Evolutionary conservation across 495 filamentous ascomycete species (phyloP).

Genomic region (Halenospora varia): DNA sequence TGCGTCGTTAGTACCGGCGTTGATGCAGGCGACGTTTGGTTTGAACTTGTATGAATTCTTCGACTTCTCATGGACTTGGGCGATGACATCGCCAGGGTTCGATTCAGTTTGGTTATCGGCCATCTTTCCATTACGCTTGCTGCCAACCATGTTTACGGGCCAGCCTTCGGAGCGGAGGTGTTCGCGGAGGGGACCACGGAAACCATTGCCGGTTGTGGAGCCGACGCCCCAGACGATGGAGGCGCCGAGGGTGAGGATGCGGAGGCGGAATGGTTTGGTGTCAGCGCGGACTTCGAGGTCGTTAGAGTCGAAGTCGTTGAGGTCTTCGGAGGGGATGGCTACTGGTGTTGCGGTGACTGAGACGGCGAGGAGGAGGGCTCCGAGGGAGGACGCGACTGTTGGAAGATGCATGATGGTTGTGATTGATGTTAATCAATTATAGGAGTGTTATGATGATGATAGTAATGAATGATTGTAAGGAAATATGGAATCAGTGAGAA

Average conservation of each 20-base stretch:
- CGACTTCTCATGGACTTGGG: conserved; percentile 27
- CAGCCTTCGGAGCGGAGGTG: conserved; percentile 34
- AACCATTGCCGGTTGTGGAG: conserved; percentile 40
- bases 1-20: conserved; percentile 39
- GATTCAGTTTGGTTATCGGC: conserved; percentile 29
- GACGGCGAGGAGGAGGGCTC: too few species aligned
- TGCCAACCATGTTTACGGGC: conserved; percentile 41
- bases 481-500: too few species aligned
- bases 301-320: too few species aligned
- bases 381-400: too few species aligned
- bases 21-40: conserved; percentile 39
- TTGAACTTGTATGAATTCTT: conserved; percentile 26
- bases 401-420: too few species aligned
- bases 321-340: too few species aligned
- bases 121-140: conserved; percentile 30
- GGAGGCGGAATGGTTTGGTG: conserved; percentile 27
- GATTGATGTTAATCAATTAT: too few species aligned
- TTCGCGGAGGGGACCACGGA: conserved; percentile 32
- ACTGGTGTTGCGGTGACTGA: too few species aligned
- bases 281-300: too few species aligned
- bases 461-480: too few species aligned
- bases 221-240: conserved; percentile 49
- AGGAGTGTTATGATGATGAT: too few species aligned
- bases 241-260: conserved; percentile 51
- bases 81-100: conserved; percentile 28